Conservation (phyloP, 2,329 filamentous ascomycete species). For the Hymenoscyphus fructigenus region DNA sequence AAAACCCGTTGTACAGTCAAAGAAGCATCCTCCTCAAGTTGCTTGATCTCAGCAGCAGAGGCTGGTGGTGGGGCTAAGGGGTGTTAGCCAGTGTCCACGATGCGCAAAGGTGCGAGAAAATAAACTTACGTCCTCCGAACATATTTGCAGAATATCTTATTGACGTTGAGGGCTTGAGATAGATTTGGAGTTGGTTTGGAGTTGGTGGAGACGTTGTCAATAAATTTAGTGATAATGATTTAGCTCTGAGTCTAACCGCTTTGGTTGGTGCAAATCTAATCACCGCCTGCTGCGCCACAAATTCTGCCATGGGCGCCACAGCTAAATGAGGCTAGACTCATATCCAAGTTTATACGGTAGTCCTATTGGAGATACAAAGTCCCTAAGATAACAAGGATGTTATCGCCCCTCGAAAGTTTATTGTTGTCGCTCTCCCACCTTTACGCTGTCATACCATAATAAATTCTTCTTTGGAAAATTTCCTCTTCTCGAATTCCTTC, state of each 20-base stretch:
- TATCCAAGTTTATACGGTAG: too few relatives aligned
- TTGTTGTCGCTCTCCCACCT: neutral
- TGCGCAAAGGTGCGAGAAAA: neutral
- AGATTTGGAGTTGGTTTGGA: neutral
- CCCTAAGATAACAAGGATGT: too few relatives aligned
- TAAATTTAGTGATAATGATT: neutral
- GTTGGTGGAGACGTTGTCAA: neutral
- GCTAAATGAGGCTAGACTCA: too few relatives aligned
- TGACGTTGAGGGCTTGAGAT: constrained; percentile 10
- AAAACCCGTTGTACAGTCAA: constrained; percentile 67
- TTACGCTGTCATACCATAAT: neutral
- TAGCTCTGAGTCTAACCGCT: neutral
- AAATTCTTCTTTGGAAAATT: neutral
- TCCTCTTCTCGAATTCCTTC: neutral
- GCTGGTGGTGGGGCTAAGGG: constrained; percentile 60
- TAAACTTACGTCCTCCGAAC: constrained; percentile 61
- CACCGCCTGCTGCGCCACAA: too few relatives aligned
- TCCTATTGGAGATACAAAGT: too few relatives aligned
- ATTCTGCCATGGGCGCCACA: too few relatives aligned
- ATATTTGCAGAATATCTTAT: constrained; percentile 42
- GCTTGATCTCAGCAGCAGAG: constrained; percentile 67
- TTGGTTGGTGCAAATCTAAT: too few relatives aligned
- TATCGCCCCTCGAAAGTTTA: too few relatives aligned
- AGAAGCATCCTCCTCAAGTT: constrained; percentile 66
- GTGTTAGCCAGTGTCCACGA: constrained; percentile 10